Base-by-base conservation (phyloP, 129 eudicot genomes). In the Flaveria robusta region DNA sequence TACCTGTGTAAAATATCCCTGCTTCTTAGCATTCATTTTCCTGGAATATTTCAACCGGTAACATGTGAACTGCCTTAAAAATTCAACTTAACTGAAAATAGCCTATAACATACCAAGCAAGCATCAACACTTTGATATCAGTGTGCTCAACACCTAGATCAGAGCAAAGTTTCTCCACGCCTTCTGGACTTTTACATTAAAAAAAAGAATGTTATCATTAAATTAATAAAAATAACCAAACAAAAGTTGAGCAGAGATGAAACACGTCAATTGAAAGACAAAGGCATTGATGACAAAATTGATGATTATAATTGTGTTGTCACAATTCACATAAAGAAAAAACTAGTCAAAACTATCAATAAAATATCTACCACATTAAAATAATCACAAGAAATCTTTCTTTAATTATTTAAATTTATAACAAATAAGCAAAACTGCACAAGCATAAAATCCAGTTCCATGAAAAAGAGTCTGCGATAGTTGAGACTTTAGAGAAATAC, bases 1-100 rank as follows among this genome's bases (percentile, higher is more conserved):
- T 84, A 93, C 98, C 94, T 74, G 87, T 23, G 89, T 90, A 69
- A 90, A 93, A 80, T 93, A 93, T 59, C 98, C 98, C 83, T 93
- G 98, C 81, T 86, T 93, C 79, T 81, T 84, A 70, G 98, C 97
- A 79, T 86, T 75, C 95, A 93, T 79, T 82, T 93, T 93, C 98
- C 96, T 93, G 80, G 43, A 66, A 77, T 3, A 81, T 23, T 65
- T 5, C 46, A 50, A 62, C 23, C 80, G 52, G 72, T 76, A 26
- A 6, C 68, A 75, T 22, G 34, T 67, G 5, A 7, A 71, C 9
- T 49, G 19, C n/a, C 52, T 34, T 11, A 23, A 42, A 74, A 45
- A 6, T 20, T 66, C 6, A 58, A 46, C 34, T 22, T 18, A 51
- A 42, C 9, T 64, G 15, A 22, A 78, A 29, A 29, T n/a, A 60